These are phyloP conservation scores for Pyrenophora graminea DNA, from an alignment of 2,329 filamentous ascomycete species.

Conservation along the genomic window DNA sequence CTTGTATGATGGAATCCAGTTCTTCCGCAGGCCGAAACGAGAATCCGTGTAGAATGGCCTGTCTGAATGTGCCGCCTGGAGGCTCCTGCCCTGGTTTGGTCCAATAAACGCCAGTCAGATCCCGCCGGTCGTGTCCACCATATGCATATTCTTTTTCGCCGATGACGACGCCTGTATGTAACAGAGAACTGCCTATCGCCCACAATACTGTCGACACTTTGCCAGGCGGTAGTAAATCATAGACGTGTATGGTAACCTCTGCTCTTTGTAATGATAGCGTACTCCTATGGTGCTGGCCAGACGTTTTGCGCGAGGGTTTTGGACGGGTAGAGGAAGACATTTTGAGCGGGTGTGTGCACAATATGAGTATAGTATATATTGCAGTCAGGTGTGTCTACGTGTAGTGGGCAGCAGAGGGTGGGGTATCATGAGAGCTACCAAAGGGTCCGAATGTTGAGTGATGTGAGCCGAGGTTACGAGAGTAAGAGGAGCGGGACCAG, in stretches of 20 bases:
- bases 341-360: conserved; percentile 10
- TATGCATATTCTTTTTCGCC: conserved; percentile 82
- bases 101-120: conserved; percentile 80
- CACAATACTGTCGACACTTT: conserved; percentile 76
- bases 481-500: conserved; percentile 22
- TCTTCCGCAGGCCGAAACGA: conserved; percentile 70
- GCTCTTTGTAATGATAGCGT: conserved; percentile 73
- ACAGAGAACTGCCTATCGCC: conserved; percentile 74
- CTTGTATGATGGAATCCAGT: conserved; percentile 70
- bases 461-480: conserved; percentile 2
- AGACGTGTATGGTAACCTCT: conserved; percentile 76
- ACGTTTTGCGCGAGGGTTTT: conserved; percentile 49
- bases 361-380: conserved; percentile 6
- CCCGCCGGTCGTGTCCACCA: conserved; percentile 74
- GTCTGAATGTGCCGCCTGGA: conserved; percentile 76
- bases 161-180: conserved; percentile 84
- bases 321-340: conserved; percentile 41
- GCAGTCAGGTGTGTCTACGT: conserved; percentile 8
- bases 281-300: conserved; percentile 63
- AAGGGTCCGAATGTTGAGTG: conserved; percentile 6
- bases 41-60: conserved; percentile 78
- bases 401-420: conserved; percentile 13
- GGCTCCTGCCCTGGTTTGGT: conserved; percentile 72
- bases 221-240: conserved; percentile 77
- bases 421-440: conserved; percentile 18